These are phyloP conservation scores for Arthromyces matolae DNA, from an alignment of 768 basidiomycete species.

Conservation along the genomic window DNA sequence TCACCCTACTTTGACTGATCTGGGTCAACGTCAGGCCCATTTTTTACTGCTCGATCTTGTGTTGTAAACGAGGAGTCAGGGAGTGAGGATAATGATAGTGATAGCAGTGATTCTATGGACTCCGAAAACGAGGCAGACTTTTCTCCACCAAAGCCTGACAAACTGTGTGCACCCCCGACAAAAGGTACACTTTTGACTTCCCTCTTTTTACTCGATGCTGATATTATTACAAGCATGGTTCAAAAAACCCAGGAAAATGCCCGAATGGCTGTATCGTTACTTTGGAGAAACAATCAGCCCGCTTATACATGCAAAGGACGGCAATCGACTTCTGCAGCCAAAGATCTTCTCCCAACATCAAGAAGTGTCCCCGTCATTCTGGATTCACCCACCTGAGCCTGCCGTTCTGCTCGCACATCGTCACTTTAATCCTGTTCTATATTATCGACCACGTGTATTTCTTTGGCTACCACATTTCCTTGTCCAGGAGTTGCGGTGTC, in stretches of 20 bases:
- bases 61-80: not conserved
- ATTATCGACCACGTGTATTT: constrained; percentile 13
- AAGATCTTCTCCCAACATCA: not conserved
- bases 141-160: not conserved
- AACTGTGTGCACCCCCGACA: not conserved
- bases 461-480: not conserved
- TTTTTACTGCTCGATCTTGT: not conserved
- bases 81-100: not conserved
- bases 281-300: not conserved
- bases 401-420: not conserved
- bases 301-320: not conserved
- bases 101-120: not conserved
- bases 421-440: constrained; percentile 11
- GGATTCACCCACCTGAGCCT: constrained; percentile 1
- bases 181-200: not conserved
- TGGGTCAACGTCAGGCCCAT: not conserved
- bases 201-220: not conserved
- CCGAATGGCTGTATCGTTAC: not conserved
- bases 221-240: not conserved
- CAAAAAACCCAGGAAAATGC: not conserved
- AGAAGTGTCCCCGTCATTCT: not conserved
- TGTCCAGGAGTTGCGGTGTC: not conserved
- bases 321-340: not conserved
- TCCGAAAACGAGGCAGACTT: not conserved
- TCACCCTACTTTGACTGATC: not conserved